Base-by-base conservation (phyloP, 164 flowering plant genomes). In the Nymphaea colorata region DNA sequence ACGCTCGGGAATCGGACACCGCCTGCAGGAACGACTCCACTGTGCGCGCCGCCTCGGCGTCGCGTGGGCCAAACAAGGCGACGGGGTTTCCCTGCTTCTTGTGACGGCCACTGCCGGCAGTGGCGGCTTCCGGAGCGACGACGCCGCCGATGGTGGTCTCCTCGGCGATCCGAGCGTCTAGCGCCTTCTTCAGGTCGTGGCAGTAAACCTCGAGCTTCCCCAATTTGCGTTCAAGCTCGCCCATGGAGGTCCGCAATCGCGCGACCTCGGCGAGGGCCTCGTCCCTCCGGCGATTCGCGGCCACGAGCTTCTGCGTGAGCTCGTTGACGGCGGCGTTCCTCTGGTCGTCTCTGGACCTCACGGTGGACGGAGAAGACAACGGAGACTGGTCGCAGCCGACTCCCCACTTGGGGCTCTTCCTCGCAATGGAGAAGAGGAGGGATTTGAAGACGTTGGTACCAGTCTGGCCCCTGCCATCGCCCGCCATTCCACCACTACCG, bases 191-290 rank as follows among this genome's bases (percentile, higher is more conserved):
- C 72, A 93, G 72, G 10, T 66, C 77, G 67, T 82, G 87, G 72
- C 97, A 87, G 73, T 89, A 84, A 61, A 84, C 67, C 70, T 93
- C 97, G 44, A 91, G 89, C 74, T 85, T 85, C 81, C 78, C 85
- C 61, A 93, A 91, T 79, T 93, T 93, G 77, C 85, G 87, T 79
- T 93, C 97, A 0, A 93, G 78, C 69, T 91, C 97, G n/a, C 81
- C 65, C 93, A 93, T 86, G 79, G 98, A 81, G 76, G 75, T 62
- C 65, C 85, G 90, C 11, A 91, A 76, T 66, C 85, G 83, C 0
- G 94, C 85, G 69, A 89, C 89, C 77, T 91, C 98, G 0, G 80
- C 78, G 62, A 85, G 44, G 0, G 98, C 98, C 57, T 89, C 98
- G 64, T 93, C 98, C 59, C 94, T 65, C 74, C 80, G 86, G 44